Conservation (phyloP, 306 rosid species). For the Delonix regia region DNA sequence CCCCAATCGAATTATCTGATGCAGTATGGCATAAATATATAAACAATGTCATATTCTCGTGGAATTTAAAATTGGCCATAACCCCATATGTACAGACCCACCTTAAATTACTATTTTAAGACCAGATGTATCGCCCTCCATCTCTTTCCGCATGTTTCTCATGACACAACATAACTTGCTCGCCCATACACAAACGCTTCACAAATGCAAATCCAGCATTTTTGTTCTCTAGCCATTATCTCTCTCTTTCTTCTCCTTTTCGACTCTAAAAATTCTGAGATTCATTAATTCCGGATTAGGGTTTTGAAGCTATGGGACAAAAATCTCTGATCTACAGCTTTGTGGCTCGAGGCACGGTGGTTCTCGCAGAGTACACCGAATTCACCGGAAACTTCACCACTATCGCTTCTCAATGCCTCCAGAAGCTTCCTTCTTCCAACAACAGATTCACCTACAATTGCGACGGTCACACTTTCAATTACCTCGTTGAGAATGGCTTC, state of each 20-base stretch:
- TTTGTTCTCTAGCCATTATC: constrained; percentile 19
- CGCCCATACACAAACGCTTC: constrained; percentile 7
- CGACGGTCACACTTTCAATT: constrained; percentile 97
- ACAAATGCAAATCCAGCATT: constrained; percentile 44
- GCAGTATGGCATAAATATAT: background rate
- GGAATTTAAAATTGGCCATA: too few relatives aligned
- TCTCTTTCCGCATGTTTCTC: constrained; percentile 35
- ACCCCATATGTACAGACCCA: too few relatives aligned
- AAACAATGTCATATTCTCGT: background rate
- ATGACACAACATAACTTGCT: background rate
- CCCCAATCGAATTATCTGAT: background rate
- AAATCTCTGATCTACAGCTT: constrained; percentile 95
- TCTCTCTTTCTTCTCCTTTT: constrained; percentile 33
- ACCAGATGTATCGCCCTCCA: background rate
- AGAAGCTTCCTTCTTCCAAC: constrained; percentile 88
- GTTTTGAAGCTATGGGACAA: constrained; percentile 71
- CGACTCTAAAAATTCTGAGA: constrained; percentile 8
- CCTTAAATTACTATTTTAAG: constrained; percentile 33
- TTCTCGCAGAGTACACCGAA: constrained; percentile 85
- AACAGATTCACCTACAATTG: constrained; percentile 93
- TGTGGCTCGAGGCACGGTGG: constrained; percentile 85
- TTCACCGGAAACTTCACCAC: constrained; percentile 76
- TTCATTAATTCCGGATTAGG: constrained; percentile 21
- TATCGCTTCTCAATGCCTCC: constrained; percentile 91
- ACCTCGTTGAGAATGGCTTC: constrained; percentile 88